These are phyloP conservation scores for Aspergillus caelatus DNA, from an alignment of 2,329 filamentous ascomycete genomes.

Conservation along the genomic window DNA sequence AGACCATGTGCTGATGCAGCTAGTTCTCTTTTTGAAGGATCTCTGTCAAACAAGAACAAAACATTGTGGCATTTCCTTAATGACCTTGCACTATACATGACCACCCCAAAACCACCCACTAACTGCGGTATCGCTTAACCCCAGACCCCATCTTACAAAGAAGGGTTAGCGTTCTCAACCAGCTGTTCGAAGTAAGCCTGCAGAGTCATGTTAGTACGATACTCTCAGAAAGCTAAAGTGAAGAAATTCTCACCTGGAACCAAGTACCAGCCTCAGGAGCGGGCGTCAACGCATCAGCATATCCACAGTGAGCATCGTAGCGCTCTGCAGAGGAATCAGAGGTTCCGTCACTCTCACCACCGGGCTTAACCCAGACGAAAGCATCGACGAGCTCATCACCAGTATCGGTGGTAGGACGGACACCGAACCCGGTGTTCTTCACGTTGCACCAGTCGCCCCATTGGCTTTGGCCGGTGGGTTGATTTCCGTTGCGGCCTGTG, in stretches of 20 bases:
- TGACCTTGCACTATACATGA: not conserved
- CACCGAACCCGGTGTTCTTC: slow-evolving; percentile 64
- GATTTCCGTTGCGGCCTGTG: slow-evolving; percentile 62
- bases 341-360: slow-evolving; percentile 58
- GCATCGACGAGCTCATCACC: slow-evolving; percentile 63
- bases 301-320: slow-evolving; percentile 60
- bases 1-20: too few species aligned
- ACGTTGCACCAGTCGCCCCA: slow-evolving; percentile 74
- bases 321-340: slow-evolving; percentile 52
- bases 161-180: slow-evolving; percentile 31
- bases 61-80: not conserved
- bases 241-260: slow-evolving; percentile 55
- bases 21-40: too few species aligned
- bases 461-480: slow-evolving; percentile 56
- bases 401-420: slow-evolving; percentile 65
- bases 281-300: slow-evolving; percentile 58
- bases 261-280: slow-evolving; percentile 71
- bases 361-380: slow-evolving; percentile 73
- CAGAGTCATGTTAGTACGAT: not conserved
- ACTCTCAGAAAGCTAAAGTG: too few species aligned
- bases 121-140: accelerated
- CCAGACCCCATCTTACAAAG: slow-evolving; percentile 16
- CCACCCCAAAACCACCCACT: not conserved
- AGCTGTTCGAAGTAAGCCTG: slow-evolving; percentile 35
- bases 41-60: too few species aligned